phyloP scores from a whole-genome alignment of 2,329 filamentous ascomycete genomes.

The Blumeria graminis region DNA sequence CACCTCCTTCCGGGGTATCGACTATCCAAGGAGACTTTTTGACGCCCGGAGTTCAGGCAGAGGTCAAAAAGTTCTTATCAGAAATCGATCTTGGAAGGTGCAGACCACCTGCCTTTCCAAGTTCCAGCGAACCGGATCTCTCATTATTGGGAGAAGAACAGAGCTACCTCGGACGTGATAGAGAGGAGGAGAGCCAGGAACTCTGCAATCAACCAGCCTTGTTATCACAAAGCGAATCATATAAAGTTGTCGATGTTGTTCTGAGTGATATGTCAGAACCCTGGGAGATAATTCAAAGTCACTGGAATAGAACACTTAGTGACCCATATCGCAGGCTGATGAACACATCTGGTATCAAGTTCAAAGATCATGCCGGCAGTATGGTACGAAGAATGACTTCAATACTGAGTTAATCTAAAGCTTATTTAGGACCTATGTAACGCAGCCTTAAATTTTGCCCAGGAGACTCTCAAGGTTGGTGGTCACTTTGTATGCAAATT shows the following conservation, averaged over 20 bases:
- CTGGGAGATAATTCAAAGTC: constrained; percentile 62
- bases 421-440: constrained; percentile 55
- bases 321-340: constrained; percentile 95
- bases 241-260: constrained; percentile 53
- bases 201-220: constrained; percentile 2
- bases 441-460: constrained; percentile 64
- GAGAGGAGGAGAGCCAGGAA: not conserved
- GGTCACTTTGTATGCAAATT: constrained; percentile 96
- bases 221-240: constrained; percentile 19
- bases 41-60: constrained; percentile 43
- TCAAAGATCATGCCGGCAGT: constrained; percentile 75
- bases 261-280: constrained; percentile 98
- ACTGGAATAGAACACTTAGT: constrained; percentile 75
- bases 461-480: constrained; percentile 55
- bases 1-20: constrained; percentile 76
- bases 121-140: constrained; percentile 3
- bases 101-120: constrained; percentile 11
- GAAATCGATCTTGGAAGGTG: constrained; percentile 34
- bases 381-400: constrained; percentile 44
- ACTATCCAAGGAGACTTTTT: constrained; percentile 91
- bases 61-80: constrained; percentile 53
- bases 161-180: not conserved
- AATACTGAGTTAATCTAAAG: not conserved
- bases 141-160: not conserved
- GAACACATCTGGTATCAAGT: constrained; percentile 80